Evolutionary conservation across 2,329 filamentous ascomycete species (phyloP).

Genomic region (Pseudocercospora crystallina): DNA sequence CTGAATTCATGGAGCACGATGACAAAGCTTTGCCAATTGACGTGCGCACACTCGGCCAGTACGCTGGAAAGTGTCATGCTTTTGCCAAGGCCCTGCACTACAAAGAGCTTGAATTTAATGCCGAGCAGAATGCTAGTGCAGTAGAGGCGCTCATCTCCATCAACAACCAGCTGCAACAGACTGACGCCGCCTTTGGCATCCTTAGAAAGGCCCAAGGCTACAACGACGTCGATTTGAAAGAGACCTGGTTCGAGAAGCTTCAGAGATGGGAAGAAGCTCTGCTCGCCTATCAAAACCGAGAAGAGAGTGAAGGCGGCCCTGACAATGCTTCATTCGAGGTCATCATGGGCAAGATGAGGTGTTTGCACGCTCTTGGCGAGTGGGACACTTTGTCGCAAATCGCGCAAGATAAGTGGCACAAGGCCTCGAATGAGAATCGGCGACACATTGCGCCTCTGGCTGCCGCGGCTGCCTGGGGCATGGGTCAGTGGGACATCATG

Average conservation of each 20-base stretch:
- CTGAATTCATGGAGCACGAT: constrained; percentile 99
- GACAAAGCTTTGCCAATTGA: constrained; percentile 98
- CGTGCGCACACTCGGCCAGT: constrained; percentile 88
- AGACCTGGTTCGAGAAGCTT: constrained; percentile 98
- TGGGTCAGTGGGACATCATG: constrained; percentile 97
- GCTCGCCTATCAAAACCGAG: constrained; percentile 84
- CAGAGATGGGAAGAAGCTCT: constrained; percentile 98
- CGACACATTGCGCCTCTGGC: constrained; percentile 89
- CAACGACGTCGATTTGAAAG: constrained; percentile 90
- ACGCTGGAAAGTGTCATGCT: constrained; percentile 94
- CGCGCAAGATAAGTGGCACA: constrained; percentile 90
- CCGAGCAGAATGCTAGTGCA: constrained; percentile 91
- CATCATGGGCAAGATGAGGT: constrained; percentile 99
- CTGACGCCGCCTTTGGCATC: constrained; percentile 97
- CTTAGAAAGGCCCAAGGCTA: constrained; percentile 93
- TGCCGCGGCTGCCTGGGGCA: constrained; percentile 92
- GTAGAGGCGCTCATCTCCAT: constrained; percentile 98
- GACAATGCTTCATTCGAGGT: constrained; percentile 73
- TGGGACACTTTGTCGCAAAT: constrained; percentile 91
- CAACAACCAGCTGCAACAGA: constrained; percentile 98
- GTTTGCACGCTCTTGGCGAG: constrained; percentile 92
- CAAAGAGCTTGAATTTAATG: constrained; percentile 96
- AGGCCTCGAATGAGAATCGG: constrained; percentile 82
- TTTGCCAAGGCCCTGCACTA: constrained; percentile 98
- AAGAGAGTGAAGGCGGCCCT: constrained; percentile 60